Evolutionary conservation across 2,329 filamentous ascomycete genomes (phyloP).

Genomic region (Chrysosporium queenslandicum): DNA sequence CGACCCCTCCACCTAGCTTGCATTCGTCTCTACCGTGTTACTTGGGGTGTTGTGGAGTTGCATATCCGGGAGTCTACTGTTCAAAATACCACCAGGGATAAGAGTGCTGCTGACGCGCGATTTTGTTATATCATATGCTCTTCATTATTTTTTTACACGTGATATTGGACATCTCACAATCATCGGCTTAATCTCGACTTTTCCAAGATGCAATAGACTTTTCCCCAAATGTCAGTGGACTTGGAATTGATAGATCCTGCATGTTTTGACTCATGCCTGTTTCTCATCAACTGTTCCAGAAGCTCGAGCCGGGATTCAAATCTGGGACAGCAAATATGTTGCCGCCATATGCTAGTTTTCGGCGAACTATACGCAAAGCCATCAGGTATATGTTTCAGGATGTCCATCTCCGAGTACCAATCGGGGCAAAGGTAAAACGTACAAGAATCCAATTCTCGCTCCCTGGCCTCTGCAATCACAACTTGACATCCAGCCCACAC

Average conservation of each 20-base stretch:
- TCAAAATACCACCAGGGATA: background rate
- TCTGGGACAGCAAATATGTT: background rate
- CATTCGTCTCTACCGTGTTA: too few species aligned
- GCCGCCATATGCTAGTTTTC: conserved; percentile 9
- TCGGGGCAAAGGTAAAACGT: background rate
- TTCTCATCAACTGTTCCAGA: background rate
- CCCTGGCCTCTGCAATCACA: conserved; percentile 6
- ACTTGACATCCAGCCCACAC: conserved; percentile 15
- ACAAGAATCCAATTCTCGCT: conserved; percentile 9
- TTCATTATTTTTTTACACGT: too few species aligned
- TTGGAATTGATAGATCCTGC: too few species aligned
- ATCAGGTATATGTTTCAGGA: too few species aligned
- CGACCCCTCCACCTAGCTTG: too few species aligned
- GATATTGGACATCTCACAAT: background rate
- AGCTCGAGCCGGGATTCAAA: background rate
- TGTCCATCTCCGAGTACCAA: too few species aligned
- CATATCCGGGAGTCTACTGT: background rate
- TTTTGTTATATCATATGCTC: background rate
- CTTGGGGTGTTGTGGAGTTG: background rate
- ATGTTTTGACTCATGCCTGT: background rate
- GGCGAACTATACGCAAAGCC: conserved; percentile 6
- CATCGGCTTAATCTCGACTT: too few species aligned
- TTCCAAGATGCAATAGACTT: background rate
- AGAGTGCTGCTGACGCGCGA: background rate
- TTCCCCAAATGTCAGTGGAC: background rate